Base-by-base conservation (phyloP, 768 basidiomycete species). In the Fomitopsis serialis region DNA sequence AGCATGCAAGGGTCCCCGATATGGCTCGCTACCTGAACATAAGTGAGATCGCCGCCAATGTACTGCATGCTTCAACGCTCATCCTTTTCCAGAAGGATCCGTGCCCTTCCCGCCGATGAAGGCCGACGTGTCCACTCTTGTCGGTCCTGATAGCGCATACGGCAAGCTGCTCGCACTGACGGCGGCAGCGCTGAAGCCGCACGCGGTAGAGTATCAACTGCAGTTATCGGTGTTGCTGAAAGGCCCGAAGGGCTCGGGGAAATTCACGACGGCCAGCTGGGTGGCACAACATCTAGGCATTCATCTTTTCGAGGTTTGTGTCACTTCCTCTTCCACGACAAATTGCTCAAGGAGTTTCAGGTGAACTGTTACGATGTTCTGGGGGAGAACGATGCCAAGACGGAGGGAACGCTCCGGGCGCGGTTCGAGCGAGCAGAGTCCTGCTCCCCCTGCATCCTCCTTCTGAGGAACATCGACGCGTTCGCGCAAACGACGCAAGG, bases 321-420 rank as follows among this genome's bases (percentile, higher is more conserved):
- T 43, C n/a, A n/a, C n/a, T n/a, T 48, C 25, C 4, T 17, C n/a
- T 13, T 8, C 10, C 44, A 47, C 3, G 23, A 12, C 12, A 7
- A 17, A 6, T 1, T 10, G 1, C 22, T 11, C 19, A 2, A 1
- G 19, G 21, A 44, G 47, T 37, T 15, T 42, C 56, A 98, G 94
- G 75, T 96, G 43, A 85, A 97, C 57, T 95, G 92, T 64, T 98
- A 83, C 64, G 82, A 91, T 50, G 61, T 94, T 5, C 61, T 94
- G 7, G 88, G 86, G 2, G 95, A 98, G 46, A 86, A 78, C 42
- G 82, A 86, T 42, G 71, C 73, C 2, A 86, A 87, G 59, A 90
- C 90, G 0, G 87, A 91, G 62, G 89, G 79, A 1, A 78, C 76
- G 2, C 71, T 98, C 0, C 77, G 78, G 32, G 83, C 84, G 3